phyloP scores from a whole-genome alignment of 2,329 filamentous ascomycete species.

The Orbilia ellipsospora region DNA sequence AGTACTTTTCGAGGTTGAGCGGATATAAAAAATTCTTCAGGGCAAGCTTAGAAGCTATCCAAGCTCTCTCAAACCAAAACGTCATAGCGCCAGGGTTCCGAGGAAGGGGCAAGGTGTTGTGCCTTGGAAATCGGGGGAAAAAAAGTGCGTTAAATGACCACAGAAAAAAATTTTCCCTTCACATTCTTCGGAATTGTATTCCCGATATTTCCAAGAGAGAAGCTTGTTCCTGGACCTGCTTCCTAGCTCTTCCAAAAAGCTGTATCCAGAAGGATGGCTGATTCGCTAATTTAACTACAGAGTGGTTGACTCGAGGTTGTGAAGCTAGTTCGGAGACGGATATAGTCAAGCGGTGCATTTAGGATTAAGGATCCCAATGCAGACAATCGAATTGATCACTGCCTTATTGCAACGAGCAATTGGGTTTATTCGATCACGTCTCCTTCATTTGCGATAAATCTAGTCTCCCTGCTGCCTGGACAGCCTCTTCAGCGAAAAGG shows the following conservation, averaged over 20 bases:
- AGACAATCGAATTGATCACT: too few relatives aligned
- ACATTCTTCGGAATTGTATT: slow-evolving; percentile 30
- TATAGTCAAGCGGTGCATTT: too few relatives aligned
- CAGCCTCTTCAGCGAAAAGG: too few relatives aligned
- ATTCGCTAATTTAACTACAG: too few relatives aligned
- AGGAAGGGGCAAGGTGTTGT: slow-evolving; percentile 22
- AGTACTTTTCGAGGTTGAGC: slow-evolving; percentile 1
- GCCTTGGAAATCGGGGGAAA: slow-evolving; percentile 18
- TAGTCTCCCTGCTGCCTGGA: too few relatives aligned
- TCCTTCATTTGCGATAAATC: too few relatives aligned
- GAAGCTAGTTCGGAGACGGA: too few relatives aligned
- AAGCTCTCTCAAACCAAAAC: slow-evolving; percentile 15
- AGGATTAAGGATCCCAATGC: too few relatives aligned
- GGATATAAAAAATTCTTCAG: slow-evolving; percentile 10
- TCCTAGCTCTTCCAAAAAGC: slow-evolving; percentile 16
- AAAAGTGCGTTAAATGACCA: background rate
- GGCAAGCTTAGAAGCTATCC: background rate
- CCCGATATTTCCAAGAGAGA: slow-evolving; percentile 10
- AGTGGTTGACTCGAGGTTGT: too few relatives aligned
- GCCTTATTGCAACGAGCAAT: too few relatives aligned
- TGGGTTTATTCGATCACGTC: too few relatives aligned
- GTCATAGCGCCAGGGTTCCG: slow-evolving; percentile 41
- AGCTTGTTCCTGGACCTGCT: slow-evolving; percentile 24
- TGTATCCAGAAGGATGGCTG: slow-evolving; percentile 4
- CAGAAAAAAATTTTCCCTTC: slow-evolving; percentile 18